Conservation (phyloP, 441 rosid genomes). For the Syzygium malaccense region DNA sequence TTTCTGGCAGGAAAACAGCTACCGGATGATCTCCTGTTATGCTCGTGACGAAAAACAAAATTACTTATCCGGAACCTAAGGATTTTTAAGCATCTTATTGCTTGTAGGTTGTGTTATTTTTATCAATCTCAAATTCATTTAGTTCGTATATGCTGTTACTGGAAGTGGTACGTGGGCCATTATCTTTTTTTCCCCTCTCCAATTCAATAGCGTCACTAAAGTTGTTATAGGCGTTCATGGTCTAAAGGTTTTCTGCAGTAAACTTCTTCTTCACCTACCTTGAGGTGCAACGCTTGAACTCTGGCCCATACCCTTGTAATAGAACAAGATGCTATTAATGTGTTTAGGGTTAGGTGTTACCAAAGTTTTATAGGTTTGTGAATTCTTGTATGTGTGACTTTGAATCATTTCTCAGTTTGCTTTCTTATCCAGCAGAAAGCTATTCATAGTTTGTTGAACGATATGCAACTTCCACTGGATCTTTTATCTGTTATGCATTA, state of each 20-base stretch:
- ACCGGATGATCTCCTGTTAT: not conserved
- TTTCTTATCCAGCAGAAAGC: not conserved
- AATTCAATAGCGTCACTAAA: not conserved
- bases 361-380: not conserved
- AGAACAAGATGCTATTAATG: not conserved
- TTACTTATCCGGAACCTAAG: not conserved
- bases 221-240: not conserved
- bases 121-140: not conserved
- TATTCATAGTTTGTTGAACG: not conserved
- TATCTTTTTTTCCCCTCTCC: not conserved
- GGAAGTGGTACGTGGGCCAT: too few species aligned
- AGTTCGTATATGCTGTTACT: too few species aligned
- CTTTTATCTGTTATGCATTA: too few species aligned
- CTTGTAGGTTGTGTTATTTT: not conserved
- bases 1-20: not conserved
- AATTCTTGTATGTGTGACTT: not conserved
- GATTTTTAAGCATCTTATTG: not conserved
- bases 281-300: not conserved
- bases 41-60: not conserved
- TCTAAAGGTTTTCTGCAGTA: not conserved
- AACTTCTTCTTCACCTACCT: not conserved
- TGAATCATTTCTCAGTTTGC: not conserved
- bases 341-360: not conserved
- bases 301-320: not conserved
- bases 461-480: too few species aligned